Evolutionary conservation across 257 asterid genomes (phyloP).

Genomic region (Nicotiana otophora): DNA sequence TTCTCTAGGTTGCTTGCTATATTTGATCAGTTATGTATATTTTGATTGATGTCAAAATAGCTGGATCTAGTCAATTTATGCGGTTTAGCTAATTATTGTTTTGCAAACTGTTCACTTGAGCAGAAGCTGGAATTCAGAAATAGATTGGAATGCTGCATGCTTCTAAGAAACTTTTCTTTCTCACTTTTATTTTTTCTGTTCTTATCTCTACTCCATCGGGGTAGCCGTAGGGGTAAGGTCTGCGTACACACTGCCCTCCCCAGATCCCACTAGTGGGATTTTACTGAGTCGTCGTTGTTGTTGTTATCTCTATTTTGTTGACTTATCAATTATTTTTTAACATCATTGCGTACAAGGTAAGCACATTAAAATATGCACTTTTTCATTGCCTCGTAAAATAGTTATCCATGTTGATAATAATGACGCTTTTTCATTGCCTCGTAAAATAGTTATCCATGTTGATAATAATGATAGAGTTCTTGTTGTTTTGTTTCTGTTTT

Average conservation of each 20-base stretch:
- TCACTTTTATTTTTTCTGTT: not conserved
- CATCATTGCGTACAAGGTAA: not conserved
- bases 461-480: not conserved
- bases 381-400: not conserved
- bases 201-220: not conserved
- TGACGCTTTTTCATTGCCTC: not conserved
- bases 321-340: not conserved
- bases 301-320: not conserved
- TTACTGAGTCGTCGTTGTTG: too few relatives aligned
- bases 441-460: not conserved
- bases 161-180: not conserved
- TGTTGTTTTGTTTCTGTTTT: not conserved
- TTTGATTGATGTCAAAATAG: not conserved
- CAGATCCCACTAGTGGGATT: too few relatives aligned
- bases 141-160: not conserved
- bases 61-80: not conserved
- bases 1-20: not conserved
- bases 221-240: too few relatives aligned
- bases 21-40: not conserved
- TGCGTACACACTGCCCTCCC: too few relatives aligned
- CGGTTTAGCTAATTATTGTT: not conserved
- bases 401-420: not conserved
- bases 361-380: not conserved
- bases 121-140: not conserved
- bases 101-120: not conserved